Evolutionary conservation across 169 alveolate genomes (phyloP), one percentile per base, ranked within the genome.

Genomic region (Plasmodium gaboni): DNA sequence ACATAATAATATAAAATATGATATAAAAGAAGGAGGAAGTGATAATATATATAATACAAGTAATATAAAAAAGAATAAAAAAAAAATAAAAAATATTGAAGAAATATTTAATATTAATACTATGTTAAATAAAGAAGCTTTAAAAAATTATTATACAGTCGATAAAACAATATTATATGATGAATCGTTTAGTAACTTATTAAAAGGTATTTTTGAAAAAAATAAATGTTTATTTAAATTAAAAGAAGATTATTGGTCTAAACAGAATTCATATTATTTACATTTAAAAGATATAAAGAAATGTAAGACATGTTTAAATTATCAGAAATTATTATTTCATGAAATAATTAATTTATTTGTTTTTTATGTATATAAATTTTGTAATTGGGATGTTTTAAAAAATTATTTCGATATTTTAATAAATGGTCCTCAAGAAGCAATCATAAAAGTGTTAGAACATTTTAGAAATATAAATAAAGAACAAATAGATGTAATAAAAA

Each of bases 371-470:
- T 71, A 60, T 19, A 86, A 71, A 86, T 86, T 71, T 42, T 86
- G 92, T 74, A 42, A 50, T 26, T 86, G 92, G 92, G 57, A 46
- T 60, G 8, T 53, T 7, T 28, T 71, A 64, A 69, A 63, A 70
- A 71, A 86, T 86, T 86, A 86, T 86, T 86, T 86, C 63, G 51
- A 50, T 19, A 61, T 71, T 6, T 26, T 86, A 38, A 86, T 86
- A 70, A 60, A 15, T 50, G 92, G 92, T 24, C 4, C 69, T 15
- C 61, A 13, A 19, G 74, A 67, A 55, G 73, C 55, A 32, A 15
- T 32, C 2, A 2, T 32, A 5, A 59, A 60, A 10, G 73, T 68
- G 0, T 9, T 83, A 0, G 60, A 17, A 15, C 85, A 83, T 67
- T 83, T 83, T 32, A 50, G 59, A 10, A 68, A 57, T 68, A 22